Evolutionary conservation across 2,329 filamentous ascomycete genomes (phyloP).

Genomic region (Fusarium sp.): DNA sequence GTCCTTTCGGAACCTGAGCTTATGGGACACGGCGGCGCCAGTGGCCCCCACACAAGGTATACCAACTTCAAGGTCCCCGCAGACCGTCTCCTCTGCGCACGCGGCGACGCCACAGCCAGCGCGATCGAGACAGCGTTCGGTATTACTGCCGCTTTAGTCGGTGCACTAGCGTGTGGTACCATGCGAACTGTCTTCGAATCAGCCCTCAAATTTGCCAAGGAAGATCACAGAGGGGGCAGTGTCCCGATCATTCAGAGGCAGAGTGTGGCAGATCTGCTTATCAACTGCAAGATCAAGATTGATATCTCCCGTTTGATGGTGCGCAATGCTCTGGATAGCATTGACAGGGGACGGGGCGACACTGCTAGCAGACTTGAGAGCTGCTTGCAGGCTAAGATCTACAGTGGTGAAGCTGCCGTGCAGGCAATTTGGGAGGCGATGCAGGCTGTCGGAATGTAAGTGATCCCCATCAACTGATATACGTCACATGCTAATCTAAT

Average conservation of each 20-base stretch:
- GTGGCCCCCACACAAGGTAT: slow-evolving; percentile 11
- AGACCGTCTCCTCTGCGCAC: not conserved
- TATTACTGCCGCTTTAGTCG: slow-evolving; percentile 8
- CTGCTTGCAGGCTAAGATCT: slow-evolving; percentile 18
- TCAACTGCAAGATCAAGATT: slow-evolving; percentile 8
- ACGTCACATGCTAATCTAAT: not conserved
- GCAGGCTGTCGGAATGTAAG: slow-evolving; percentile 17
- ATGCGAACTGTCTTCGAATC: slow-evolving; percentile 3
- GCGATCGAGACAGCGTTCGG: not conserved
- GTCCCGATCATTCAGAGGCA: slow-evolving; percentile 8
- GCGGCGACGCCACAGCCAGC: not conserved
- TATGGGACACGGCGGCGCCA: not conserved
- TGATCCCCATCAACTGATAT: not conserved
- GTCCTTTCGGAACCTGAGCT: slow-evolving; percentile 8
- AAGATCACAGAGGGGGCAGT: slow-evolving; percentile 1
- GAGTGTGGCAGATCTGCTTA: slow-evolving; percentile 17
- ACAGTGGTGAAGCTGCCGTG: not conserved
- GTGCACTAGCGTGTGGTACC: slow-evolving; percentile 6
- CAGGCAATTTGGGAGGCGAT: slow-evolving; percentile 3
- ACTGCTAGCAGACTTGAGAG: not conserved
- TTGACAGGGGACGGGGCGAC: not conserved
- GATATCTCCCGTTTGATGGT: not conserved
- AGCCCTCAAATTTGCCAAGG: slow-evolving; percentile 8
- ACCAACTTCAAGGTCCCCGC: slow-evolving; percentile 10
- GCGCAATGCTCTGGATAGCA: not conserved